These are phyloP conservation scores for Xylaria castorea DNA, from an alignment of 495 filamentous ascomycete species.

Conservation along the genomic window DNA sequence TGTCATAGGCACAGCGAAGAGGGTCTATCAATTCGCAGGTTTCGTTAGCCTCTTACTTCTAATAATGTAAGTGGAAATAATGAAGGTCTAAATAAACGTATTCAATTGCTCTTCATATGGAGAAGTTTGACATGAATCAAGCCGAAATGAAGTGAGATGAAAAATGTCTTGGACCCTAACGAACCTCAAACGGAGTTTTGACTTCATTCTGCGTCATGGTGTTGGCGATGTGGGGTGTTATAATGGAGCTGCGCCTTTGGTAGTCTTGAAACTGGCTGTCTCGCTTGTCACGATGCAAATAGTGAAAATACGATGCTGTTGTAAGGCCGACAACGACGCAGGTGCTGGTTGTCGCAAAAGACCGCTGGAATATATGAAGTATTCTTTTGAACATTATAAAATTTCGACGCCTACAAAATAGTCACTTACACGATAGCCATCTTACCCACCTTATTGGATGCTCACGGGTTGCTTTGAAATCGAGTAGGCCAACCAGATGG, in stretches of 20 bases:
- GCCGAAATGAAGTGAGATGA: slow-evolving; percentile 29
- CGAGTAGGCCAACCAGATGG: slow-evolving; percentile 28
- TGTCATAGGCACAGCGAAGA: slow-evolving; percentile 92
- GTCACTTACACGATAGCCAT: slow-evolving; percentile 40
- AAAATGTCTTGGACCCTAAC: slow-evolving; percentile 29
- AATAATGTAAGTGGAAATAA: background rate
- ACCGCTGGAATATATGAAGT: slow-evolving; percentile 31
- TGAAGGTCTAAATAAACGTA: background rate
- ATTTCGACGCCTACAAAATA: slow-evolving; percentile 30
- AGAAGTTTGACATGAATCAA: slow-evolving; percentile 23
- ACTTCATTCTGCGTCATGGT: slow-evolving; percentile 40
- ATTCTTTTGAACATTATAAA: slow-evolving; percentile 36
- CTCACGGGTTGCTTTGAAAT: slow-evolving; percentile 51
- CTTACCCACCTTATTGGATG: slow-evolving; percentile 31
- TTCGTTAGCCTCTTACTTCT: slow-evolving; percentile 35
- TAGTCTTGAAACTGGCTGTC: slow-evolving; percentile 24
- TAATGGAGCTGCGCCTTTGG: slow-evolving; percentile 21
- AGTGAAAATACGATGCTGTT: slow-evolving; percentile 31
- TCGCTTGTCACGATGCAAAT: slow-evolving; percentile 33
- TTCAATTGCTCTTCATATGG: background rate
- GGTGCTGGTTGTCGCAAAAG: slow-evolving; percentile 29
- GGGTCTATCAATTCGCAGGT: slow-evolving; percentile 63
- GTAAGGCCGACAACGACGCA: slow-evolving; percentile 31
- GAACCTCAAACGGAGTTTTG: slow-evolving; percentile 55
- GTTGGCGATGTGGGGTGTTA: slow-evolving; percentile 24